Base-by-base conservation (phyloP, 2,329 filamentous ascomycete species). In the Xylariaceae sp. region DNA sequence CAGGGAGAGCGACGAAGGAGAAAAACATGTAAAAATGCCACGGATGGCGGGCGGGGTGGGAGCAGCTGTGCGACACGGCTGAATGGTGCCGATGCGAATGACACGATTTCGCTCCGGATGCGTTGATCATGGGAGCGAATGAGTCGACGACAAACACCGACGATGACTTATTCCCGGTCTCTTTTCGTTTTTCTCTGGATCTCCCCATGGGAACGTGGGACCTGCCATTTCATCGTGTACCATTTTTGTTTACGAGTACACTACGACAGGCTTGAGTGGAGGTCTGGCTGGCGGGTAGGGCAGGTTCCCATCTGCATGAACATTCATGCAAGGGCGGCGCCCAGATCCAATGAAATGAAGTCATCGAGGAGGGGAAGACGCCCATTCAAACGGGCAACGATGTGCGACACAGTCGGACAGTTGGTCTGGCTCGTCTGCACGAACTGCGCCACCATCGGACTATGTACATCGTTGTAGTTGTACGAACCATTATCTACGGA, bases 311-410 rank as follows among this genome's bases (percentile, higher is more conserved):
- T 45, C 42, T 64, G 63, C 63, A 65, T 62, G 58, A 56, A 56
- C 51, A 55, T 56, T 57, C 57, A 60, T 65, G 63, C 62, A 65
- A 65, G 63, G 63, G 63, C 61, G 51, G 60, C 58, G 44, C 18
- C 51, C 44, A 50, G 55, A 50, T 37, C 47, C 55, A 34, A 53
- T 51, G 45, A 34, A 30, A 53, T 15, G 34, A n/a, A 18, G 7
- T 13, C 42, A 15, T 37, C 47, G 52, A 17, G 48, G 51, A 52
- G 48, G 48, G 39, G 13, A 37, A 42, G 23, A 15, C 23, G 23
- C 23, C 37, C 54, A 55, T 58, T 50, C 45, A 56, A 52, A 35
- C n/a, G 13, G 50, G 39, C 45, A 54, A 45, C 23, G 45, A 57
- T 34, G 44, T 49, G 17, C 45, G 35, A 57, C 51, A 48, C 51